Evolutionary conservation across 768 basidiomycete genomes (phyloP), one percentile per base, ranked within the genome.

Genomic region (Xanthoconium purpureum): DNA sequence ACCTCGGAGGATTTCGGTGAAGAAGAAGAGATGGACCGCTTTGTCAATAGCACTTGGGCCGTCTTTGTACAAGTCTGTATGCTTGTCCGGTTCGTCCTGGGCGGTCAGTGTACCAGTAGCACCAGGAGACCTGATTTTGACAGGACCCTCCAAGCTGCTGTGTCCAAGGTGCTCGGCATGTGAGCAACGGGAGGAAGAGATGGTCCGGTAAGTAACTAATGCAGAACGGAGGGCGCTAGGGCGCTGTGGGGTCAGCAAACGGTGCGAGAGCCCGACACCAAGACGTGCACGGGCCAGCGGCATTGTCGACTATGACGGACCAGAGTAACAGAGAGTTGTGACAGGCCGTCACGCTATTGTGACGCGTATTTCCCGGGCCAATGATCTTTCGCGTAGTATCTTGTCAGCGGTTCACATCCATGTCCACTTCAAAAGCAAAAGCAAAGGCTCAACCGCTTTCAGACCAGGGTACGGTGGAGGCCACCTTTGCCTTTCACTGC

Each of bases 1-100:
- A 94, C 96, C 96, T 81, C 96, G 80, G 68, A 96, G 76, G 65
- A 99, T 97, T 76, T 99, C 97, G 56, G 96, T 98, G 72, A 99
- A 94, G 84, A 99, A 98, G 82, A 98, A 98, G 47, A 97, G 70
- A 71, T 94, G 89, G 42, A 91, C 88, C 47, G 95, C 95, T 74
- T 98, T 98, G 80, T 98, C 94, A 47, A 99, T 79, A 44, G 97
- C 94, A 71, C 87, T 88, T 14, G 89, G 91, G 0, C 94, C 94
- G 53, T 76, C 79, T 67, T 81, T 80, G 78, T 91, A 94, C 42
- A 85, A 82, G 65, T 91, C 78, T 6, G 82, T 66, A 62, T 83
- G 78, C 45, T 80, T 80, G 40, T 78, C 84, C 0, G 80, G 74
- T 59, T 77, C 76, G 50, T 74, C 68, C 30, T 61, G 64, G 7